phyloP scores from a whole-genome alignment of 108 stramenopile species.

The Cyclotella kingstonii region DNA sequence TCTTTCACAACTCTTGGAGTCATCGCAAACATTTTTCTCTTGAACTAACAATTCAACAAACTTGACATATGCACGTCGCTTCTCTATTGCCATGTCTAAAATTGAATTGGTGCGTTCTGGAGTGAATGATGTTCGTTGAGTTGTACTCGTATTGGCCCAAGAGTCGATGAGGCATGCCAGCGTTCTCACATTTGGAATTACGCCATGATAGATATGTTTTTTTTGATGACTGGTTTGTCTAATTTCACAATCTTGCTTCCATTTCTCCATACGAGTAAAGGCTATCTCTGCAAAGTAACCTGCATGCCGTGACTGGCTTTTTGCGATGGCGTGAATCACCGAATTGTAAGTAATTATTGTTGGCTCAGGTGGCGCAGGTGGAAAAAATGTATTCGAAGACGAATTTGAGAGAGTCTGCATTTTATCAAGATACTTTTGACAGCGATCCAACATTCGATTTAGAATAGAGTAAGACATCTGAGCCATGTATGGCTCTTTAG shows the following conservation, averaged over 20 bases:
- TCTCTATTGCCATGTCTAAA: slow-evolving; percentile 15
- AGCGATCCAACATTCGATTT: slow-evolving; percentile 36
- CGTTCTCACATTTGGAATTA: slow-evolving; percentile 43
- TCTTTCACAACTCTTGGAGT: background rate
- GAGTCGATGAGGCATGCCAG: slow-evolving; percentile 51
- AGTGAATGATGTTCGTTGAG: slow-evolving; percentile 11
- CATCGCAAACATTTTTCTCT: background rate
- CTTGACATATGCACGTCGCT: slow-evolving; percentile 26
- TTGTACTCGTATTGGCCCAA: slow-evolving; percentile 32
- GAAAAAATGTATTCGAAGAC: background rate
- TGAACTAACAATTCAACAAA: no score
- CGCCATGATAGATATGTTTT: slow-evolving; percentile 14
- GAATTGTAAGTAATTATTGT: slow-evolving; percentile 56
- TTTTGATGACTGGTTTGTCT: background rate
- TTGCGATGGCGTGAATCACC: slow-evolving; percentile 54
- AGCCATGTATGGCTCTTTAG: slow-evolving; percentile 10
- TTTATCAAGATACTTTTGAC: slow-evolving; percentile 2
- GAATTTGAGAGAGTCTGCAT: background rate
- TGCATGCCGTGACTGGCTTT: slow-evolving; percentile 39
- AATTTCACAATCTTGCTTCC: slow-evolving; percentile 32
- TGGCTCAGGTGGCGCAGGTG: slow-evolving; percentile 40
- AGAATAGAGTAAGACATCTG: slow-evolving; percentile 13
- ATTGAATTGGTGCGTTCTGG: slow-evolving; percentile 31
- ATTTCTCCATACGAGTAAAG: slow-evolving; percentile 38
- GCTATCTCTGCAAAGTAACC: slow-evolving; percentile 44